These are phyloP conservation scores for Solanum dulcamara DNA, from an alignment of 257 asterid genomes.

Conservation along the genomic window DNA sequence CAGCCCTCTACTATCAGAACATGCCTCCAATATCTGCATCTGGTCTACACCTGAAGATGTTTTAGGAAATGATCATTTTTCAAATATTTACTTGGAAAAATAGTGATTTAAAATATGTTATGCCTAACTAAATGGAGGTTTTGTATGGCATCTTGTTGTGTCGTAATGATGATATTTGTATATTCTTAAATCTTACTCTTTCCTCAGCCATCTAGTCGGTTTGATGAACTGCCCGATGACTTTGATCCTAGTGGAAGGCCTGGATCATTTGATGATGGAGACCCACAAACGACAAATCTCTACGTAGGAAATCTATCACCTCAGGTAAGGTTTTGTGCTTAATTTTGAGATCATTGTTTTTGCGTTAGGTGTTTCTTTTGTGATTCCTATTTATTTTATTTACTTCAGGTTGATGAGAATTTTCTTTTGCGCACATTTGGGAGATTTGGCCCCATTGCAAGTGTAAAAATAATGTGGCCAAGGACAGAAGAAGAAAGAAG, in stretches of 20 bases:
- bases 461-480: conserved; percentile 99
- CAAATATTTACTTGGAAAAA: not conserved
- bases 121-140: not conserved
- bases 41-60: not conserved
- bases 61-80: not conserved
- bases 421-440: conserved; percentile 93
- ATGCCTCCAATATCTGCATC: not conserved
- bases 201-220: conserved; percentile 68
- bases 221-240: conserved; percentile 93
- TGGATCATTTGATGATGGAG: conserved; percentile 98
- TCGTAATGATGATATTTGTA: not conserved
- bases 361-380: not conserved
- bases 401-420: conserved; percentile 76
- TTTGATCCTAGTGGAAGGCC: conserved; percentile 74
- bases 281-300: conserved; percentile 87
- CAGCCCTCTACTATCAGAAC: not conserved
- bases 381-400: not conserved
- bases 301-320: conserved; percentile 91
- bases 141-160: not conserved
- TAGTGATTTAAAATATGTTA: not conserved
- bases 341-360: not conserved
- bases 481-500: conserved; percentile 89
- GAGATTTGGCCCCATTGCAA: conserved; percentile 95
- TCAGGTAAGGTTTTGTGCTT: conserved; percentile 34
- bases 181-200: conserved; percentile 6